Base-by-base conservation (phyloP, 306 rosid genomes). In the Dryas drummondii region DNA sequence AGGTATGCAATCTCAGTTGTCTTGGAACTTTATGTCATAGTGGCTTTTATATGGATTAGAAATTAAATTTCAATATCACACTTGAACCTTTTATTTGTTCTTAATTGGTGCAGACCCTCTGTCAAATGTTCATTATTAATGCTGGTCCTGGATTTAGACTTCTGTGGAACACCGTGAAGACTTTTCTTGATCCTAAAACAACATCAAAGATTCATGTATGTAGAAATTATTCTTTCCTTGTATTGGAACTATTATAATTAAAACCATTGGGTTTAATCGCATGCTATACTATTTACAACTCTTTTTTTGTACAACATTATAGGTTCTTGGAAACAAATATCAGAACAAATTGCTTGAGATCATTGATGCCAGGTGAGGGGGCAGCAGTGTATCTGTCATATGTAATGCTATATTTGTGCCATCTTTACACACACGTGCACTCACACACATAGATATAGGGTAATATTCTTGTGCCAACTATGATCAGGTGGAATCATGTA, bases 241-340 rank as follows among this genome's bases (percentile, higher is more conserved):
- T 70, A 27, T 15, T 17, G 42, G 48, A 62, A 58, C 27, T 72
- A 26, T 47, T 8, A 3, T 27, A 27, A 4, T 22, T 14, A 22
- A 5, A 0, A 15, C 17, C 15, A 15, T 47, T 16, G 11, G 17
- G 37, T 14, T 59, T 46, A 48, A 40, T 79, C 76, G 72, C 76
- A 12, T 81, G n/a, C 47, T 26, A 37, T 5, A 4, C 5, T 27
- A 49, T 57, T 71, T 70, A 56, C 57, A 50, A 65, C 9, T 58
- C 1, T 11, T 37, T 44, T 69, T 77, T 75, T 61, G 22, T 63
- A 71, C 60, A 70, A 73, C 52, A 66, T 74, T 76, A 22, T 67
- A 94, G 99, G 97, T 92, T 84, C 96, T 94, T 66, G 99, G 99
- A 79, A 92, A 92, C 89, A 94, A 94, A 83, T 92, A 94, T 83